Evolutionary conservation across 495 filamentous ascomycete species (phyloP).

Genomic region (Bombardia bombarda): DNA sequence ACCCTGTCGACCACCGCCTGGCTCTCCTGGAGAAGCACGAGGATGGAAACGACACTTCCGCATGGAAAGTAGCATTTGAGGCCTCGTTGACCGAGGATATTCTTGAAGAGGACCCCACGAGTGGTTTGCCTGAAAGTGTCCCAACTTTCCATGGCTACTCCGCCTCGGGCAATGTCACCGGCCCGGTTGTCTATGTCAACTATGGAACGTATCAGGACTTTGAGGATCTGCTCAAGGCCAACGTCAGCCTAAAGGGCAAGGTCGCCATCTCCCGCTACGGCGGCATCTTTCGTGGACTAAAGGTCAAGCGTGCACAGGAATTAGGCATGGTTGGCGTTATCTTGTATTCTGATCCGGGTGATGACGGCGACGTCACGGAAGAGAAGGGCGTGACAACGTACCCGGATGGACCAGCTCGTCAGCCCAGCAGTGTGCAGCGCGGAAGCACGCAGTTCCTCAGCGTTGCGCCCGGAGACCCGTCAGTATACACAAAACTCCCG

Average conservation of each 20-base stretch:
- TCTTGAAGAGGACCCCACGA: slow-evolving; percentile 77
- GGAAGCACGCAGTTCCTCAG: slow-evolving; percentile 86
- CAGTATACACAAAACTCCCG: slow-evolving; percentile 11
- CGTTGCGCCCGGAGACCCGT: slow-evolving; percentile 52
- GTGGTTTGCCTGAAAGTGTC: slow-evolving; percentile 60
- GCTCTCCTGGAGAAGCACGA: slow-evolving; percentile 66
- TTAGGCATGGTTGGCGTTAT: slow-evolving; percentile 83
- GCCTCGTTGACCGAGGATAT: slow-evolving; percentile 79
- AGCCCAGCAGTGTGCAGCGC: slow-evolving; percentile 84
- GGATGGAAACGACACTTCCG: slow-evolving; percentile 14
- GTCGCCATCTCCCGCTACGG: slow-evolving; percentile 87
- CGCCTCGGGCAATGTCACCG: slow-evolving; percentile 84
- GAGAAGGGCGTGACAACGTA: slow-evolving; percentile 74
- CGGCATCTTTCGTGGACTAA: slow-evolving; percentile 78
- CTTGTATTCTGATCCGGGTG: slow-evolving; percentile 82
- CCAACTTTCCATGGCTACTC: slow-evolving; percentile 97
- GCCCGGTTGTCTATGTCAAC: slow-evolving; percentile 70
- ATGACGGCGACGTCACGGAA: slow-evolving; percentile 75
- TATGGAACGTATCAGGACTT: slow-evolving; percentile 82
- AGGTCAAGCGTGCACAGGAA: slow-evolving; percentile 88
- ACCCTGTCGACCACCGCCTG: slow-evolving; percentile 71
- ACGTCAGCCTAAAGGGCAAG: slow-evolving; percentile 71
- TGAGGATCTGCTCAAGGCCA: slow-evolving; percentile 70
- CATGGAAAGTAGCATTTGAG: slow-evolving; percentile 64
- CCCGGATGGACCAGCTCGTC: slow-evolving; percentile 77